Conservation (phyloP, 169 alveolate species). For the Plasmodium vivax region DNA sequence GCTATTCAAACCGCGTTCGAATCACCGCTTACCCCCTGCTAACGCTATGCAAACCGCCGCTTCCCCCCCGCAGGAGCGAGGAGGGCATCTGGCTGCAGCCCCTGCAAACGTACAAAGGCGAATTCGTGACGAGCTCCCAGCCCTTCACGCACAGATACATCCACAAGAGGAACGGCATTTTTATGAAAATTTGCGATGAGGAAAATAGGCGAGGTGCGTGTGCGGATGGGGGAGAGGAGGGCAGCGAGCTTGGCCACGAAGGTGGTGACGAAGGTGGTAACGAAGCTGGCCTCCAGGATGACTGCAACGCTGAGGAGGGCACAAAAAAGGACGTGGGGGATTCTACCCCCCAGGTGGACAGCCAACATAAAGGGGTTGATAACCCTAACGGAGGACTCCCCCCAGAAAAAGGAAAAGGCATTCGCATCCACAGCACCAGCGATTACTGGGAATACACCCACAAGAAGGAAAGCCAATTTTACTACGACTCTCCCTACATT, state of each 20-base stretch:
- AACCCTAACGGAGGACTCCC: neutral
- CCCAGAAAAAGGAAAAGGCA: neutral
- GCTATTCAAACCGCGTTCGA: neutral
- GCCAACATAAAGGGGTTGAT: neutral
- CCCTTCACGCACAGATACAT: neutral
- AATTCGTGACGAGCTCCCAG: slow-evolving; percentile 5
- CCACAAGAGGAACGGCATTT: slow-evolving; percentile 40
- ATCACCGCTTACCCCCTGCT: too few relatives aligned
- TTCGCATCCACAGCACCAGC: neutral
- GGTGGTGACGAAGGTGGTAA: too few relatives aligned
- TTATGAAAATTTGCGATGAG: slow-evolving; percentile 22
- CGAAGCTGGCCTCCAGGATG: too few relatives aligned
- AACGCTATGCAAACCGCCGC: neutral
- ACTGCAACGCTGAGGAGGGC: neutral
- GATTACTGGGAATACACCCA: neutral
- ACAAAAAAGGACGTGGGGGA: neutral
- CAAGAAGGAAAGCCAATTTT: slow-evolving; percentile 25
- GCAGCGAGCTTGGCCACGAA: neutral
- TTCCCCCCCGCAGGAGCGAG: slow-evolving; percentile 10
- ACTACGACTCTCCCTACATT: slow-evolving; percentile 59
- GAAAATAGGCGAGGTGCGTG: slow-evolving; percentile 21
- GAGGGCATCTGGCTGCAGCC: slow-evolving; percentile 57
- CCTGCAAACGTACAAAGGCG: slow-evolving; percentile 30
- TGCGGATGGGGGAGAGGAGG: neutral
- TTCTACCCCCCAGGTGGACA: neutral